Conservation (phyloP, 2,329 filamentous ascomycete species). For the Cercospora nicotianae region DNA sequence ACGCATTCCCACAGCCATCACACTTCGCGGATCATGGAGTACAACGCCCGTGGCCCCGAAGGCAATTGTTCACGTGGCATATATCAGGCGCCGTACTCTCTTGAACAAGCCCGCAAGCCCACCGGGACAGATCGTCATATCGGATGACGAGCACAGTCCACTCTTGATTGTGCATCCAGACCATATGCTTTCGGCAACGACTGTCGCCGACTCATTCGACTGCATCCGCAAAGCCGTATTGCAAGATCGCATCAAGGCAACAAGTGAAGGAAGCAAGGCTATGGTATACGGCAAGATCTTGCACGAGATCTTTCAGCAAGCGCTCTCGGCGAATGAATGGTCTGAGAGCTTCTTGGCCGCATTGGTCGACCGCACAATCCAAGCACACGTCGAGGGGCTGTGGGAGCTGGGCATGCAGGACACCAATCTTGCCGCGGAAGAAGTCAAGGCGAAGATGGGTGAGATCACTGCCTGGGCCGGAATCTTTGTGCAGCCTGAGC, state of each 20-base stretch:
- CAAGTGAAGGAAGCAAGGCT: conserved; percentile 73
- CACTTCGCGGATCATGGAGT: conserved; percentile 81
- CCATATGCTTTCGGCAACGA: conserved; percentile 90
- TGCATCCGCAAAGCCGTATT: conserved; percentile 89
- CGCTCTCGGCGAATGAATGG: conserved; percentile 81
- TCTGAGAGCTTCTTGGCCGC: conserved; percentile 64
- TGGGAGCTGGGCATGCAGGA: conserved; percentile 77
- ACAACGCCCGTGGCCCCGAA: conserved; percentile 74
- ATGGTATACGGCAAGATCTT: conserved; percentile 91
- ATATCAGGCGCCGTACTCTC: conserved; percentile 42
- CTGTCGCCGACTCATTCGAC: conserved; percentile 92
- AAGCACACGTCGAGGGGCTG: conserved; percentile 80
- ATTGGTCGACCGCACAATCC: conserved; percentile 68
- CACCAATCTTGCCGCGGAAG: conserved; percentile 69
- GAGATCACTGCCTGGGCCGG: conserved; percentile 82
- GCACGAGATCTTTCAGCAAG: conserved; percentile 93
- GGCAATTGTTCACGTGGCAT: conserved; percentile 76
- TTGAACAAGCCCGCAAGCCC: background rate
- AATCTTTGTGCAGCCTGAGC: conserved; percentile 71
- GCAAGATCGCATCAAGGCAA: conserved; percentile 91
- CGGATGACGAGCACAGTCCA: conserved; percentile 64
- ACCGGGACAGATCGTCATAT: conserved; percentile 71
- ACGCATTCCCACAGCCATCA: conserved; percentile 65
- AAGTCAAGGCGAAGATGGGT: conserved; percentile 79
- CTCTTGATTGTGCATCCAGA: conserved; percentile 93